Evolutionary conservation across 129 eudicot species (phyloP).

Genomic region (Heracleum sosnowskyi): DNA sequence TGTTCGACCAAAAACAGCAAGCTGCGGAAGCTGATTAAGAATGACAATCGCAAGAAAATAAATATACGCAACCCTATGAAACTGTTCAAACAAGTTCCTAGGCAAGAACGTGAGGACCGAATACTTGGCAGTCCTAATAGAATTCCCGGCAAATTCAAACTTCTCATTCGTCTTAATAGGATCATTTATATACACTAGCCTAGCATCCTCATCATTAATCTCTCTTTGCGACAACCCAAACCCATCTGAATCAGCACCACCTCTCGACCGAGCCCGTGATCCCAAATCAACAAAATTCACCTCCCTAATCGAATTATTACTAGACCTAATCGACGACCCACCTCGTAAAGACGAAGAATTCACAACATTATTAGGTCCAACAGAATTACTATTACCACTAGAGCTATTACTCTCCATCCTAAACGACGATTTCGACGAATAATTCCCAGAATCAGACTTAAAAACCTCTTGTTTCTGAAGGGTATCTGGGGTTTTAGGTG

Average conservation of each 20-base stretch:
- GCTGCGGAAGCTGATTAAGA: conserved; percentile 89
- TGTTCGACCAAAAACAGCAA: conserved; percentile 88
- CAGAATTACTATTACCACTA: conserved; percentile 32
- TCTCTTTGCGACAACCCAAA: conserved; percentile 71
- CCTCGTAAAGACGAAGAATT: conserved; percentile 41
- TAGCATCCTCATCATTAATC: conserved; percentile 77
- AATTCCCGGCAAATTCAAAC: conserved; percentile 81
- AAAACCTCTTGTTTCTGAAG: conserved; percentile 7
- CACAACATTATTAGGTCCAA: conserved; percentile 16
- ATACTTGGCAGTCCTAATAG: conserved; percentile 75
- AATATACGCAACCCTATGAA: conserved; percentile 87
- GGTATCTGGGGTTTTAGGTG: conserved; percentile 21
- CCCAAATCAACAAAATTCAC: conserved; percentile 53
- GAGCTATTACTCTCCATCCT: conserved; percentile 49
- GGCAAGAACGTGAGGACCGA: conserved; percentile 79
- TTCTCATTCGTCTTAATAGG: conserved; percentile 63
- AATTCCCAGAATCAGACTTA: conserved; percentile 16
- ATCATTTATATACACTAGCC: conserved; percentile 65
- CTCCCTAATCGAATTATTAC: conserved; percentile 45
- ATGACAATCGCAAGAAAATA: conserved; percentile 83
- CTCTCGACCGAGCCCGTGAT: conserved; percentile 59
- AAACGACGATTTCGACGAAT: conserved; percentile 24
- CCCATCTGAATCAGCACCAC: conserved; percentile 57
- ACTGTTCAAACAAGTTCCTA: conserved; percentile 87
- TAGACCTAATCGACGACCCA: conserved; percentile 27